Base-by-base conservation (phyloP, 2,329 filamentous ascomycete genomes). In the Penicillium sclerotigenum region DNA sequence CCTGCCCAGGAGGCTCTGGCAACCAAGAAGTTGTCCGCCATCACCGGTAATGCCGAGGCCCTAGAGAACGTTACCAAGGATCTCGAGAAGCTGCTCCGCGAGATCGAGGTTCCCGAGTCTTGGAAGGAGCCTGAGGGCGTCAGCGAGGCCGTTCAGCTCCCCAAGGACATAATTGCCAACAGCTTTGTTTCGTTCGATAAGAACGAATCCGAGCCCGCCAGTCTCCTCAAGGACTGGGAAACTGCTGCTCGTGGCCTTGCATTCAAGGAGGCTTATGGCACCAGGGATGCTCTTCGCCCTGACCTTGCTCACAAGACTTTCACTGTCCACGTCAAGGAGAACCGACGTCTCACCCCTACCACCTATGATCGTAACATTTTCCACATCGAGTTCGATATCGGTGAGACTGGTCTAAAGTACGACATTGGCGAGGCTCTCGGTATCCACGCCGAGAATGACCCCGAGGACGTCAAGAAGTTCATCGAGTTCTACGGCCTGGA, bases 351-450 rank as follows among this genome's bases (percentile, higher is more conserved):
- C 53, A 99, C 94, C 0, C 94, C 94, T 3, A 68, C 77, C 24
- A 88, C 87, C 31, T 99, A 99, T 72, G 92, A 97, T 75, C 91
- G 94, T 66, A 97, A 99, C 82, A 97, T 99, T 76, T 99, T 99
- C 87, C 94, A 99, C 79, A 97, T 99, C 60, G 94, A 99, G 77
- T 99, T 99, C 69, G 94, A 97, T 71, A 85, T 99, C 24, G 93
- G 93, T 58, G 78, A 87, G 68, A 96, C 93, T 33, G 93, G 92
- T 37, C 85, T 99, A 62, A 96, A 85, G 40, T 99, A 99, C 78
- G 90, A 96, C 72, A 97, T 99, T 68, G 94, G 94, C 55, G 94
- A 99, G 79, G 94, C 94, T 45, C 87, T 99, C 18, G 94, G 94
- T 63, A 92, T 99, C 60, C 94, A 99, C 74, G 90, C 91, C 7